Conservation (phyloP, 1,139 yeast species). For the Citeromyces hawaiiensis region DNA sequence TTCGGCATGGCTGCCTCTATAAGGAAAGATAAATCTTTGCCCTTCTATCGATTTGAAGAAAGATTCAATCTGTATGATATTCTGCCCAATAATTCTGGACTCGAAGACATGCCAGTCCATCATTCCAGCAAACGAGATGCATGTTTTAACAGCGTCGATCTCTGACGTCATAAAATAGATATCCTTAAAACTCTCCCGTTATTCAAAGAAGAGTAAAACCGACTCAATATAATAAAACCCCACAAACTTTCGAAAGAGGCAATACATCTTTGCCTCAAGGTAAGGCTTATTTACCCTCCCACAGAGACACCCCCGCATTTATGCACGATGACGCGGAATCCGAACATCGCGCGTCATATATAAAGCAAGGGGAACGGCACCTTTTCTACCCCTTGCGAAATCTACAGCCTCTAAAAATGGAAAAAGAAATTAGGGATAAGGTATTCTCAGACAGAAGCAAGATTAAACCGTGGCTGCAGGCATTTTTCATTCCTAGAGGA, state of each 20-base stretch:
- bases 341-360: neutral
- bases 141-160: neutral
- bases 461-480: constrained; percentile 60
- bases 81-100: no score
- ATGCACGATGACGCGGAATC: neutral
- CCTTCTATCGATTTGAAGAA: no score
- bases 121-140: neutral
- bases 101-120: neutral
- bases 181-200: neutral
- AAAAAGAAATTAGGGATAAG: constrained; percentile 6
- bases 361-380: neutral
- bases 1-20: no score
- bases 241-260: no score
- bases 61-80: no score
- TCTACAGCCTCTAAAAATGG: neutral
- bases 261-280: no score
- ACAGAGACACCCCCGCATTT: neutral
- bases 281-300: neutral
- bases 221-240: no score
- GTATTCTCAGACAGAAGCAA: constrained; percentile 26
- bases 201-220: neutral
- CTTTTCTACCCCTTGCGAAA: neutral
- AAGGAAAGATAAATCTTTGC: no score
- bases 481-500: constrained; percentile 32
- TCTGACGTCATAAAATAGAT: neutral